Evolutionary conservation across 2,329 filamentous ascomycete species (phyloP), one percentile per base, ranked within the genome.

Genomic region (Sporothrix pseudoabietina): DNA sequence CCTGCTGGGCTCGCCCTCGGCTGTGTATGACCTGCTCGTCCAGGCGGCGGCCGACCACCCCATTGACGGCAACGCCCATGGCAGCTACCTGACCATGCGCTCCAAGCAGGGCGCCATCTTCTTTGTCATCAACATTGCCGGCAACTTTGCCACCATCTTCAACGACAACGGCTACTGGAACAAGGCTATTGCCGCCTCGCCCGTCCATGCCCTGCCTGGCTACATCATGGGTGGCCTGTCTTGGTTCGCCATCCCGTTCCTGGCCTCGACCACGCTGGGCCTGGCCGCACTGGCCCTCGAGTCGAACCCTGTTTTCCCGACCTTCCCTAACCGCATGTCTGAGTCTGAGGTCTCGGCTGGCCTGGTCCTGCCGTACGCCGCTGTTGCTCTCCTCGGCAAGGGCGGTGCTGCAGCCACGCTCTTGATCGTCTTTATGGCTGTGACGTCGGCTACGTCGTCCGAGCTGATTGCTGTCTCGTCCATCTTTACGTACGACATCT

Each of bases 231-330:
- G 94, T 5, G 94, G 94, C 30, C 86, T 97, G 0, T 90, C 89
- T 69, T 97, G 94, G 94, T 97, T 97, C 77, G 94, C 94, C 0
- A 97, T 98, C 71, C 94, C 94, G 0, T 97, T 93, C 92, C 86
- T 97, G 10, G 92, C 90, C 2, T 94, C 94, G 0, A 97, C 93
- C 0, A 97, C 94, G 1, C 92, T 97, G 89, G 94, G 94, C 44
- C 87, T 97, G 7, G 88, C 92, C 0, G 93, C 92, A 3, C 85
- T 97, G 8, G 92, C 93, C 0, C 86, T 97, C 1, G 94, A 97
- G 80, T 89, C 85, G 76, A 91, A 88, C 77, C 91, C 89, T 0
- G 84, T 84, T 3, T 94, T 94, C 82, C 92, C 92, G 0, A 92
- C 90, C 0, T 94, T 87, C 77, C 92, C 89, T 0, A 83, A 91